Percentiles rank a stretch among this genome's conserved stretches.
Evolutionary conservation across 2,329 filamentous ascomycete species (phyloP).

Genomic region (Periglandula ipomoeae): DNA sequence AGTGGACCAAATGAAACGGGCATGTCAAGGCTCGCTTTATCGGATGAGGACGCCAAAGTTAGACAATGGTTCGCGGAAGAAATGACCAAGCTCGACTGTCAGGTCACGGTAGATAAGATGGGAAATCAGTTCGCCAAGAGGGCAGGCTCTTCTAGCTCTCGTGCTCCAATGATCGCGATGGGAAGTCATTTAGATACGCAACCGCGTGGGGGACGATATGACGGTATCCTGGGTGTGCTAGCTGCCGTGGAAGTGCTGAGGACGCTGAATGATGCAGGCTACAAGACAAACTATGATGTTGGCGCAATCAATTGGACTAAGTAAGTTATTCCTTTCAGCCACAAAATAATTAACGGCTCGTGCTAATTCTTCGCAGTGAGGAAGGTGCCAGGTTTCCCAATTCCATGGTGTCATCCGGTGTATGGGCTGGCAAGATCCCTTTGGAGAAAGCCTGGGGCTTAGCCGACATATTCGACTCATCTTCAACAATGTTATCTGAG

Average conservation of each 20-base stretch:
- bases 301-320: slow-evolving; percentile 75
- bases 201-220: slow-evolving; percentile 58
- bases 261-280: slow-evolving; percentile 51
- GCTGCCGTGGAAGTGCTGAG: slow-evolving; percentile 65
- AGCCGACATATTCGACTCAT: slow-evolving; percentile 40
- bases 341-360: neutral
- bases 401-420: slow-evolving; percentile 67
- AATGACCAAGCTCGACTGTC: slow-evolving; percentile 55
- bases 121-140: slow-evolving; percentile 71
- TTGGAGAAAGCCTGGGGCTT: slow-evolving; percentile 53
- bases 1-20: slow-evolving; percentile 50
- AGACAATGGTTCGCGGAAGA: slow-evolving; percentile 69
- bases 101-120: slow-evolving; percentile 63
- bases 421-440: slow-evolving; percentile 63
- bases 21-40: slow-evolving; percentile 70
- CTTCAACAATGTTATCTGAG: slow-evolving; percentile 28
- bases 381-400: slow-evolving; percentile 74
- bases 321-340: slow-evolving; percentile 21
- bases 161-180: slow-evolving; percentile 53
- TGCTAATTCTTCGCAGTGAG: too few relatives aligned
- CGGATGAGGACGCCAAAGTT: slow-evolving; percentile 63
- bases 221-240: slow-evolving; percentile 67
- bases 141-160: slow-evolving; percentile 47
- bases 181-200: slow-evolving; percentile 64
- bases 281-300: slow-evolving; percentile 61